Conservation (phyloP, 352 stramenopile genomes). For the Phytopythium sindhum region DNA sequence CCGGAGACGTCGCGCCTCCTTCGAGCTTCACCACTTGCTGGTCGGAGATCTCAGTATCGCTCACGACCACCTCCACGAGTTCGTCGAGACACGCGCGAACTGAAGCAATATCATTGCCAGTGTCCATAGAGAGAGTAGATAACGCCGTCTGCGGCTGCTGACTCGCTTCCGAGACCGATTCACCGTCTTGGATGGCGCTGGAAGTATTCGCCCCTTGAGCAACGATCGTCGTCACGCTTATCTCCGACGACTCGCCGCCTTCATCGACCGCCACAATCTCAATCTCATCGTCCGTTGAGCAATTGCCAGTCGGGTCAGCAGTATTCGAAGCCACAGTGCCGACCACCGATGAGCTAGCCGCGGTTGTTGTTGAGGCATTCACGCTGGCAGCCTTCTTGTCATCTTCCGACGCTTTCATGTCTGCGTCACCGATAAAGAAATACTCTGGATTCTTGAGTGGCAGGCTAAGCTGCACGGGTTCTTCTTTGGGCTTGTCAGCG, state of each 20-base stretch:
- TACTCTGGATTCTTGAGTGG: slow-evolving; percentile 1
- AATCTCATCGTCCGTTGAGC: slow-evolving; percentile 6
- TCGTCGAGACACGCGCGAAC: not conserved
- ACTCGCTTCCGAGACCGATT: not conserved
- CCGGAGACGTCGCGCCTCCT: not conserved
- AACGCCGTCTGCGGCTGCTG: not conserved
- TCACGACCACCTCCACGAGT: not conserved
- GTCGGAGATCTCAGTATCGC: not conserved
- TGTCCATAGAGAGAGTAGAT: not conserved
- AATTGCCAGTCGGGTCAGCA: not conserved
- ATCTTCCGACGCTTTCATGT: not conserved
- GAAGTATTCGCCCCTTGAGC: not conserved
- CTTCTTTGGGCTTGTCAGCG: not conserved
- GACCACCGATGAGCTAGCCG: not conserved
- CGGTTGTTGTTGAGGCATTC: not conserved
- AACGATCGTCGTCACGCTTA: not conserved
- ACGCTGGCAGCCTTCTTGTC: not conserved
- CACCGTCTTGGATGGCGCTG: too few relatives aligned
- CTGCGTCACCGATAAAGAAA: slow-evolving; percentile 4
- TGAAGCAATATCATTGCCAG: not conserved
- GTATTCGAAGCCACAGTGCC: not conserved
- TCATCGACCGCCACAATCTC: slow-evolving; percentile 5
- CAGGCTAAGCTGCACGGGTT: not conserved
- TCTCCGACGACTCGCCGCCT: too few relatives aligned
- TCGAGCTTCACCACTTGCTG: not conserved